Evolutionary conservation across 257 asterid species (phyloP).

Genomic region (Eustoma russellianum): DNA sequence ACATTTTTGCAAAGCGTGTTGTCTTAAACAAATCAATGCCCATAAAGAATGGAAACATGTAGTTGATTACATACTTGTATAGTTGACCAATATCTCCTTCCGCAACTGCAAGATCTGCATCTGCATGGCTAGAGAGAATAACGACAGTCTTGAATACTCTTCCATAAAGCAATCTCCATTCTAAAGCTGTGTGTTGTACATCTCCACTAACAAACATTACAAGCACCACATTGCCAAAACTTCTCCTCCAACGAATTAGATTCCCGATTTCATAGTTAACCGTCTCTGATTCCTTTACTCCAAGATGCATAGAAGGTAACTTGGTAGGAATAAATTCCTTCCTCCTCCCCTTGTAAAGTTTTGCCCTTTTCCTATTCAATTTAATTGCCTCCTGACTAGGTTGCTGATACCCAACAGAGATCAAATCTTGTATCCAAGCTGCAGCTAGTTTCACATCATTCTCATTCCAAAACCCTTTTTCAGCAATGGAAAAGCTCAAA

Average conservation of each 20-base stretch:
- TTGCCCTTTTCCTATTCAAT: slow-evolving; percentile 56
- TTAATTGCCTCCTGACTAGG: slow-evolving; percentile 68
- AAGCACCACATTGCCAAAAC: slow-evolving; percentile 72
- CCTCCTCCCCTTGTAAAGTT: slow-evolving; percentile 52
- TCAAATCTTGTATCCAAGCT: slow-evolving; percentile 86
- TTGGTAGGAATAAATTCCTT: slow-evolving; percentile 75
- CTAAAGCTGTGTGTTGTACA: slow-evolving; percentile 73
- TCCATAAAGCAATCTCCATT: slow-evolving; percentile 86
- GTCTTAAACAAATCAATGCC: no score
- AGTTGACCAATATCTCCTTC: slow-evolving; percentile 50
- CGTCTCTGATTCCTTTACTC: slow-evolving; percentile 61
- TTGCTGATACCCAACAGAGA: slow-evolving; percentile 70
- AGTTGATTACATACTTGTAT: slow-evolving; percentile 44
- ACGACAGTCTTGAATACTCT: slow-evolving; percentile 85
- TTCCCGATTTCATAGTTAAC: slow-evolving; percentile 84
- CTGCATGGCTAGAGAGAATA: slow-evolving; percentile 48
- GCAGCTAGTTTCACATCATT: slow-evolving; percentile 66
- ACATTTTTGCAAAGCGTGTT: no score
- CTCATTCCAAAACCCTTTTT: slow-evolving; percentile 83
- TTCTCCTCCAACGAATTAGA: slow-evolving; percentile 72
- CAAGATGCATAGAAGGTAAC: slow-evolving; percentile 74
- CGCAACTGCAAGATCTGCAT: slow-evolving; percentile 69
- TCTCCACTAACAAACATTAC: slow-evolving; percentile 69
- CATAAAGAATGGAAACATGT: not conserved
- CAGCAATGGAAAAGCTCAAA: slow-evolving; percentile 76